Conservation (phyloP, 495 filamentous ascomycete genomes). For the Filosporella fistucella region DNA sequence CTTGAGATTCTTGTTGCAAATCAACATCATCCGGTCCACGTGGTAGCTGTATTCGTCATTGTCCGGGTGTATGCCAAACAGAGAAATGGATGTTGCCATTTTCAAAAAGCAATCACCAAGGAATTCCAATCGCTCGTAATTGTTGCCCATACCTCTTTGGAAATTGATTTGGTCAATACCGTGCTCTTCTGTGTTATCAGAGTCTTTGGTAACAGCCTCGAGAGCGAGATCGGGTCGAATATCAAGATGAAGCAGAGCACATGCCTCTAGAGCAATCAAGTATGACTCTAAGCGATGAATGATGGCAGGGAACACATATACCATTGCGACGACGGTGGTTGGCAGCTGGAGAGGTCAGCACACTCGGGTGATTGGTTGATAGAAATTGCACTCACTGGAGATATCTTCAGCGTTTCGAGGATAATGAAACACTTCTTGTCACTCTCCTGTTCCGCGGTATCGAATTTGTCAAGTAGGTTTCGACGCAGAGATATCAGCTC, state of each 20-base stretch:
- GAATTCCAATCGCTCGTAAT: constrained; percentile 94
- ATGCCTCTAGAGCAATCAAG: constrained; percentile 73
- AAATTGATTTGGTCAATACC: constrained; percentile 64
- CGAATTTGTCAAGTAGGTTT: constrained; percentile 80
- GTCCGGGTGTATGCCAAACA: constrained; percentile 71
- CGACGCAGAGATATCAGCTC: constrained; percentile 68
- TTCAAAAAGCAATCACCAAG: constrained; percentile 93
- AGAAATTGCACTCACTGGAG: constrained; percentile 53
- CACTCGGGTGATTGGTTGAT: background rate
- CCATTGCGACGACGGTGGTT: constrained; percentile 57
- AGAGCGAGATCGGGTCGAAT: constrained; percentile 69
- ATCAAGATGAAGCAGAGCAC: constrained; percentile 50
- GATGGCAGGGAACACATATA: constrained; percentile 73
- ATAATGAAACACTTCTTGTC: constrained; percentile 40
- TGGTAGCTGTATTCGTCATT: constrained; percentile 86
- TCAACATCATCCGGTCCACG: constrained; percentile 81
- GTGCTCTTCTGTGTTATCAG: constrained; percentile 83
- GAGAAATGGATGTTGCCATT: constrained; percentile 85
- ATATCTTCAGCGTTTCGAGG: constrained; percentile 59
- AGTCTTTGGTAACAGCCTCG: constrained; percentile 93
- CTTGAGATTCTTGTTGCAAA: constrained; percentile 91
- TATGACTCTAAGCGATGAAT: constrained; percentile 79
- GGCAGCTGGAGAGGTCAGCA: constrained; percentile 50
- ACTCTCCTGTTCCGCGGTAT: constrained; percentile 40
- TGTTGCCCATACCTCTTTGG: constrained; percentile 88